Evolutionary conservation across 106 monocot genomes (phyloP).

Genomic region (Cymbidium sinense): DNA sequence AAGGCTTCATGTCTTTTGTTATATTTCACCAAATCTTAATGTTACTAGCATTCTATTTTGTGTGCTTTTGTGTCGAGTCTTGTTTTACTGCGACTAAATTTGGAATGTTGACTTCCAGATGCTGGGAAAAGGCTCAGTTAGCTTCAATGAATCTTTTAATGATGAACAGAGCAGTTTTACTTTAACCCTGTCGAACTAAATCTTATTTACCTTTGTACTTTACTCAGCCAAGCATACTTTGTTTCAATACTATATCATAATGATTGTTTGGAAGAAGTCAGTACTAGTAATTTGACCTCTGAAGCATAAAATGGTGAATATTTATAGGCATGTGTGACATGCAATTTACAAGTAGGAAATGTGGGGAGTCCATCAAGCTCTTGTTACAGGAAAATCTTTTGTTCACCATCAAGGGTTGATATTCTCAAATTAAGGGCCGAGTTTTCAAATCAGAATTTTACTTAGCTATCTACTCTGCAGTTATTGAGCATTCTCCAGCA

Average conservation of each 20-base stretch:
- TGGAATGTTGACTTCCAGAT: not conserved
- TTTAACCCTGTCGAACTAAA: too few species aligned
- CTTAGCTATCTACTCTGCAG: not conserved
- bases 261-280: not conserved
- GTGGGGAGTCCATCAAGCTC: too few species aligned
- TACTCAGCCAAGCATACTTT: too few species aligned
- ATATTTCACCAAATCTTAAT: not conserved
- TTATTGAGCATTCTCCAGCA: not conserved
- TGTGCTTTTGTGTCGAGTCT: not conserved
- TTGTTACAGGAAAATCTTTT: too few species aligned
- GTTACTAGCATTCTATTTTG: not conserved
- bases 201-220: too few species aligned
- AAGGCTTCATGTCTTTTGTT: not conserved
- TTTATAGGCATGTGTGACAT: not conserved
- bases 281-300: not conserved
- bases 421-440: too few species aligned
- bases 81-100: not conserved
- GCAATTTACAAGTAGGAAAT: not conserved
- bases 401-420: not conserved
- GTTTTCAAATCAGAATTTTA: not conserved
- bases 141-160: not conserved
- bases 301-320: not conserved
- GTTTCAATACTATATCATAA: not conserved
- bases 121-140: not conserved
- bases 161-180: not conserved